A percentile compares a stretch with the other conserved stretches of the same genome.
phyloP scores from a whole-genome alignment of 2,329 filamentous ascomycete species.

The Eutypella sp. region DNA sequence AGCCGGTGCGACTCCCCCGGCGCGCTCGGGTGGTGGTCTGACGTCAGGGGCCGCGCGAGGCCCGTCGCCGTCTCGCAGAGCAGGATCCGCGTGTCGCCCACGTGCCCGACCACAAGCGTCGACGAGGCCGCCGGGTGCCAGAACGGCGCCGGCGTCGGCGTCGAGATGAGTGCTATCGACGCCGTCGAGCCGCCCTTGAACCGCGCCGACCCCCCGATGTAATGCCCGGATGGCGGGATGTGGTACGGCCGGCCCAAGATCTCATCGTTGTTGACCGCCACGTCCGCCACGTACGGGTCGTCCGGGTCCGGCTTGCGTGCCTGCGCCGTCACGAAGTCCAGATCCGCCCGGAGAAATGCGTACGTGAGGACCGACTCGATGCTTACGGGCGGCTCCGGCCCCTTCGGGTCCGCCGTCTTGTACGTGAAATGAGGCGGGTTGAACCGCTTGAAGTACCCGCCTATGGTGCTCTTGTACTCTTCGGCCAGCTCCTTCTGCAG shows the following conservation, averaged over 20 bases:
- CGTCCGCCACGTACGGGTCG: slow-evolving; percentile 66
- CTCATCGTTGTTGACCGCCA: slow-evolving; percentile 79
- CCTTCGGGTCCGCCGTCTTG: slow-evolving; percentile 28
- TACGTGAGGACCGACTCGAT: slow-evolving; percentile 81
- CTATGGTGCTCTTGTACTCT: slow-evolving; percentile 78
- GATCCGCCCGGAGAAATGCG: slow-evolving; percentile 87
- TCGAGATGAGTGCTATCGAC: slow-evolving; percentile 84
- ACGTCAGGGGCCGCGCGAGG: slow-evolving; percentile 73
- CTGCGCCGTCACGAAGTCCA: slow-evolving; percentile 90
- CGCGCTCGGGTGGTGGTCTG: slow-evolving; percentile 86
- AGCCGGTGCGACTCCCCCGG: slow-evolving; percentile 79
- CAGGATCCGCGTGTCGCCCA: slow-evolving; percentile 87
- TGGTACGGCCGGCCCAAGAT: slow-evolving; percentile 62
- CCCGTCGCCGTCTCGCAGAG: slow-evolving; percentile 85
- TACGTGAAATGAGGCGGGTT: slow-evolving; percentile 67
- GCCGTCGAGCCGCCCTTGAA: slow-evolving; percentile 95
- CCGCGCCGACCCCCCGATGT: slow-evolving; percentile 68
- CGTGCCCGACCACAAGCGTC: slow-evolving; percentile 81
- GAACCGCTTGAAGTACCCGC: slow-evolving; percentile 92
- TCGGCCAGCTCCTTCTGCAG: slow-evolving; percentile 68
- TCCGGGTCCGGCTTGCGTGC: slow-evolving; percentile 72
- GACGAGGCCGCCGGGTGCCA: slow-evolving; percentile 88
- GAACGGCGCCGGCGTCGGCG: slow-evolving; percentile 84
- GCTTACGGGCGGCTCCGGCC: slow-evolving; percentile 43
- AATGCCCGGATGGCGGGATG: slow-evolving; percentile 49